Percentiles rank a stretch among this genome's conserved stretches.
These are phyloP conservation scores for Colletotrichum higginsianum DNA, from an alignment of 2,329 filamentous ascomycete species.

Conservation along the genomic window DNA sequence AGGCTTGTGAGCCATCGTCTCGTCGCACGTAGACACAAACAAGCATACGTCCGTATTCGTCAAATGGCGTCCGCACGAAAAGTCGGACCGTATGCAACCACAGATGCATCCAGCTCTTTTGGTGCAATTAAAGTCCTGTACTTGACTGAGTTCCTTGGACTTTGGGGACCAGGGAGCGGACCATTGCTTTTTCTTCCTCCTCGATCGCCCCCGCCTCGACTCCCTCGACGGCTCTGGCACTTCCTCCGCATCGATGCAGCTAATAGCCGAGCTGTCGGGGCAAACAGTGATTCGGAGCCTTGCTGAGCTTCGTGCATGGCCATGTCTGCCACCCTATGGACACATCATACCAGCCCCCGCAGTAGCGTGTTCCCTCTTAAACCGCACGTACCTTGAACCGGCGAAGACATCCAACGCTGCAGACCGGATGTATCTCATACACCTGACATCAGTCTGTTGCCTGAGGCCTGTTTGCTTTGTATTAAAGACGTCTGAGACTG, in stretches of 20 bases:
- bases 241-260: neutral
- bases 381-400: conserved; percentile 4
- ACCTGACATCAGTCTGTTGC: neutral
- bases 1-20: neutral
- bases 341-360: conserved; percentile 11
- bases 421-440: conserved; percentile 7
- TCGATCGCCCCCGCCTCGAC: neutral
- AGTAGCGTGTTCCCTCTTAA: conserved; percentile 1
- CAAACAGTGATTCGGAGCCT: neutral
- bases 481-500: conserved; percentile 14
- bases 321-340: conserved; percentile 2
- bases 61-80: neutral
- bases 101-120: neutral
- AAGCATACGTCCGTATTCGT: neutral
- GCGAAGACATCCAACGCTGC: conserved; percentile 5
- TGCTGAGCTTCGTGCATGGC: neutral
- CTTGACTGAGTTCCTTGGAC: neutral
- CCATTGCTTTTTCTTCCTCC: neutral
- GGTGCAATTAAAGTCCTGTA: neutral
- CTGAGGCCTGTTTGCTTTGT: conserved; percentile 4
- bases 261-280: neutral
- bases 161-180: too few relatives aligned
- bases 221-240: neutral
- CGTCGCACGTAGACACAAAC: neutral
- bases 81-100: neutral